Evolutionary conservation across 129 eudicot species (phyloP).

Genomic region (Artemisia tridentata): DNA sequence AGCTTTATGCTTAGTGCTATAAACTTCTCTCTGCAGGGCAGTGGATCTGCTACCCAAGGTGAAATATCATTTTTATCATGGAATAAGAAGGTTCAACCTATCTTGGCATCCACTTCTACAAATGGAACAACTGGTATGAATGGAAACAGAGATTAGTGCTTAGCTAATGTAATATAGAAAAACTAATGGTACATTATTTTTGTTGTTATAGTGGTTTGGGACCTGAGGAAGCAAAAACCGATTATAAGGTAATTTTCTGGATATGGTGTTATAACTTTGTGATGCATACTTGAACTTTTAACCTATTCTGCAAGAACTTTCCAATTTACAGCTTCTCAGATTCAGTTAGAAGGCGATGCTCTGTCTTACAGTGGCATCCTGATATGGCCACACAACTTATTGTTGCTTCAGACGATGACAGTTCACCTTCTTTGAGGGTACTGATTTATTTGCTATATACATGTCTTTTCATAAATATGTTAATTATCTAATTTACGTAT

Average conservation of each 20-base stretch:
- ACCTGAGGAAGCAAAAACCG: slow-evolving; percentile 91
- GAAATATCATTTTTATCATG: slow-evolving; percentile 91
- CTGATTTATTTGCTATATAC: background rate
- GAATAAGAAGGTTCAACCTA: slow-evolving; percentile 86
- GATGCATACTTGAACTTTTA: slow-evolving; percentile 4
- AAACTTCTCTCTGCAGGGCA: slow-evolving; percentile 58
- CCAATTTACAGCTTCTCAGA: slow-evolving; percentile 66
- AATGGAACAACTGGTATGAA: slow-evolving; percentile 85
- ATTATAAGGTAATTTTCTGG: slow-evolving; percentile 57
- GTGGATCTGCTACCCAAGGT: slow-evolving; percentile 83
- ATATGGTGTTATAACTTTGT: slow-evolving; percentile 4
- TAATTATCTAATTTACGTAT: slow-evolving; percentile 10
- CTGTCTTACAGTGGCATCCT: slow-evolving; percentile 98
- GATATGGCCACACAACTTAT: slow-evolving; percentile 88
- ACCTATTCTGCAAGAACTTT: slow-evolving; percentile 5
- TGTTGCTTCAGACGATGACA: slow-evolving; percentile 94
- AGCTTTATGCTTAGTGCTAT: background rate
- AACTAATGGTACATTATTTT: slow-evolving; percentile 22
- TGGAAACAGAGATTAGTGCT: background rate
- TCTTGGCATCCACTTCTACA: slow-evolving; percentile 77
- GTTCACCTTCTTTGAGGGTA: slow-evolving; percentile 85
- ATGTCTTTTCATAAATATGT: background rate
- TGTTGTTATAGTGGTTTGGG: slow-evolving; percentile 86
- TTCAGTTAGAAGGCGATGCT: slow-evolving; percentile 81
- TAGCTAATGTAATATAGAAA: slow-evolving; percentile 4